phyloP scores from a whole-genome alignment of 2,329 filamentous ascomycete genomes.

The Verticillium zaregamsianum region DNA sequence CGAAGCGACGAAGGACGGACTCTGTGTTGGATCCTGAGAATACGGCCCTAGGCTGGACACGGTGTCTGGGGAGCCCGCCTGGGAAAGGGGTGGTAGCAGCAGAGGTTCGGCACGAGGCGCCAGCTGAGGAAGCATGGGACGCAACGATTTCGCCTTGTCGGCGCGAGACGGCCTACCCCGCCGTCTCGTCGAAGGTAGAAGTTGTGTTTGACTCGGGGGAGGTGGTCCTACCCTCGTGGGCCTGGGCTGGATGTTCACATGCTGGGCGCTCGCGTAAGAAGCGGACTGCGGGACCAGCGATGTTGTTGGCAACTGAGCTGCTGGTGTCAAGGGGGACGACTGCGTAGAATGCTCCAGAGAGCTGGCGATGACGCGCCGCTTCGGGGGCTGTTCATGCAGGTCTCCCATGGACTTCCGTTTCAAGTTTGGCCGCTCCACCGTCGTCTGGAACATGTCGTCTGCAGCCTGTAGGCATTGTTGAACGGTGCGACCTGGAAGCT shows the following conservation, averaged over 20 bases:
- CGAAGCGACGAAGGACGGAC: neutral
- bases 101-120: conserved; percentile 17
- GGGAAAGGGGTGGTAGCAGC: neutral
- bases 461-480: conserved; percentile 38
- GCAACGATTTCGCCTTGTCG: conserved; percentile 30
- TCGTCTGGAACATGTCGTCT: conserved; percentile 29
- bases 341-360: neutral
- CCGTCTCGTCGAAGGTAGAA: conserved; percentile 25
- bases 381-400: neutral
- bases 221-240: neutral
- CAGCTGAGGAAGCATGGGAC: conserved; percentile 26
- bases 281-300: neutral
- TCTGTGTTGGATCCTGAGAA: neutral
- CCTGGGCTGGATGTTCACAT: neutral
- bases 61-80: neutral
- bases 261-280: neutral
- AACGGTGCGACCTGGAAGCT: conserved; percentile 37
- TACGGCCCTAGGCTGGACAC: neutral
- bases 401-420: conserved; percentile 29
- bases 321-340: neutral
- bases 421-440: conserved; percentile 20
- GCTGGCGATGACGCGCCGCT: neutral
- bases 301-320: neutral
- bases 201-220: neutral
- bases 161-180: conserved; percentile 40